phyloP scores from a whole-genome alignment of 108 stramenopile species.

The Parietichytrium sp. region DNA sequence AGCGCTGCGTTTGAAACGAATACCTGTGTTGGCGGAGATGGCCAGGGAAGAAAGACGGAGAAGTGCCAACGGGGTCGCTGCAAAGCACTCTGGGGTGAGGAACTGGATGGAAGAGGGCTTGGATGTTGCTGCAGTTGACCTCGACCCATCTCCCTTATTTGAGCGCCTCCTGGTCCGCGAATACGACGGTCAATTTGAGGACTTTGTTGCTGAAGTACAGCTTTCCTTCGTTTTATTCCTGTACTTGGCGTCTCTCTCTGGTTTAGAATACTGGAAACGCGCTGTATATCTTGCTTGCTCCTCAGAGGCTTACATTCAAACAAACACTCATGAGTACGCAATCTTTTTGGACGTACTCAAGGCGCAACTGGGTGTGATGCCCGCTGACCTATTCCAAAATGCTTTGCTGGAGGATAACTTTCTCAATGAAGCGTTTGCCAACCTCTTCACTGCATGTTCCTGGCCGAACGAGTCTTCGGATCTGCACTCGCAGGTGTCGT shows the following conservation, averaged over 20 bases:
- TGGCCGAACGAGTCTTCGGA: too few species aligned
- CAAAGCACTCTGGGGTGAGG: not conserved
- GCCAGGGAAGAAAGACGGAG: not conserved
- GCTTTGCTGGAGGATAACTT: conserved; percentile 3
- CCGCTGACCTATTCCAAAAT: not conserved
- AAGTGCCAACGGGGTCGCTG: not conserved
- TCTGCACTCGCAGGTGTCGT: too few species aligned
- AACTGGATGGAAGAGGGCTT: not conserved
- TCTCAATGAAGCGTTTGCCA: not conserved
- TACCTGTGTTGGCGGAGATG: not conserved
- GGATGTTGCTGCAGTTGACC: not conserved
- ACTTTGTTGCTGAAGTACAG: conserved; percentile 22
- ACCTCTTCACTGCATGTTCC: too few species aligned
- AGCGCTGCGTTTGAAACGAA: not conserved
- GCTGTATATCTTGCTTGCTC: not conserved
- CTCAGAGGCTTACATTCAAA: too few species aligned
- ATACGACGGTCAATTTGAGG: not conserved
- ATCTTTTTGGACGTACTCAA: not conserved
- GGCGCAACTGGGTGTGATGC: not conserved
- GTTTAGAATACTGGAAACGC: conserved; percentile 15
- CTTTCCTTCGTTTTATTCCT: conserved; percentile 4
- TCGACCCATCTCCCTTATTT: not conserved
- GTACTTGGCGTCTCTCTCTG: not conserved
- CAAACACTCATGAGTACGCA: not conserved
- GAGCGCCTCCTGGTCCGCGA: not conserved